Base-by-base conservation (phyloP, 345 rosid genomes). In the Corymbia maculata region DNA sequence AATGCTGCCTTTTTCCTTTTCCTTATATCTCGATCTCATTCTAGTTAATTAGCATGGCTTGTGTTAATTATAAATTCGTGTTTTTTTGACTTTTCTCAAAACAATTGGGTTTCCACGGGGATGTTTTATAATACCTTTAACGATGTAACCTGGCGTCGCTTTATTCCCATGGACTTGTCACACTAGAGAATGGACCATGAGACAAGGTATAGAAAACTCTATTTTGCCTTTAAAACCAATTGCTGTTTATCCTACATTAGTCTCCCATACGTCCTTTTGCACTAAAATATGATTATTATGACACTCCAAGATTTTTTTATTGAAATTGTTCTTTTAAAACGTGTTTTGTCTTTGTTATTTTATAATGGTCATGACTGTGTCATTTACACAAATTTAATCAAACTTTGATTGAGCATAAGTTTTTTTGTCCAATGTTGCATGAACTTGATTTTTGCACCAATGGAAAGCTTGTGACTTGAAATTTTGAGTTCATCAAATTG, bases 131-230 rank as follows among this genome's bases (percentile, higher is more conserved):
- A 36, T 36, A 4, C 42, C 42, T 97, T 99, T 26, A 96, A 96
- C 94, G 90, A 94, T 85, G 97, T 95, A 22, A 98, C 99, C 51
- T 90, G 99, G 89, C 36, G 94, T 97, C 90, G 96, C 96, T 91
- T 97, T 99, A 45, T 97, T 96, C 93, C 99, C 99, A 2, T 98
- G 96, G 12, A 96, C 96, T 32, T 97, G 99, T 84, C 86, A 61
- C 85, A 91, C 92, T 86, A 98, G 99, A 90, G 98, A 97, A 89
- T 96, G 99, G 99, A 91, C 89, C 96, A 36, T 36, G 42, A 36
- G 42, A 4, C 42, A 36, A 2, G 42, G 42, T 36, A 36, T 36
- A 36, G 42, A 36, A 50, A 50, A 50, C 51, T 13, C 51, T 50
- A 50, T 50, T 50, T 50, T 50, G 13, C 51, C 51, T 10, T 50